Base-by-base conservation (phyloP, 768 basidiomycete species). In the Boletales sp. region DNA sequence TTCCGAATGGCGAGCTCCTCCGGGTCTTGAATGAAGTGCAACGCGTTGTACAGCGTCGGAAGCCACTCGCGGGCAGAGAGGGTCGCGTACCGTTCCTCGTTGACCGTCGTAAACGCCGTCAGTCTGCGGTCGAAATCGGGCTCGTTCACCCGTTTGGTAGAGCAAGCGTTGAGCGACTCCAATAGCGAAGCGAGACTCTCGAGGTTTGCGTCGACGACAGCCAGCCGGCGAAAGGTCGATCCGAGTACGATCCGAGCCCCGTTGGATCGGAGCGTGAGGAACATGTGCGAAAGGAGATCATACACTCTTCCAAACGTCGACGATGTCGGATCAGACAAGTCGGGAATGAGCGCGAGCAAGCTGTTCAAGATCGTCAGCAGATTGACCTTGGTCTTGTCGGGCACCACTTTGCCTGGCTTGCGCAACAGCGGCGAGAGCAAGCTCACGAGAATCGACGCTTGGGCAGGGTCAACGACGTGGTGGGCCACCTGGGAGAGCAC, bases 121-220 rank as follows among this genome's bases (percentile, higher is more conserved):
- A 98, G 72, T 2, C 96, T 86, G 28, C 82, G 78, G 49, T 94
- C 90, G 56, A 96, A 97, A 66, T 98, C 92, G 3, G 94, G 90
- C 62, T 98, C 94, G 49, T 95, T 92, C 32, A 93, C 67, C 8
- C 93, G 79, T 58, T 83, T 87, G 1, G 67, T 66, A 1, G 94
- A 95, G 63, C 86, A 99, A 0, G 95, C 84, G 60, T 98, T 28
- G 25, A 28, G 25, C 5, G 25, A 28, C 25, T 28, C 25, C 7
- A 28, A 28, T 5, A 28, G 25, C 25, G 25, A 28, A 28, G 25
- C 25, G 25, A 28, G 25, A 28, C 25, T 28, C 25, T 28, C 3
- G 25, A 7, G 3, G 25, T 28, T 28, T 28, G 25, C 5, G 25
- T 28, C 25, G 3, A 28, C 25, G 7, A 6, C 25, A 5, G 7